These are phyloP conservation scores for Dactylellina haptotyla DNA, from an alignment of 2,329 filamentous ascomycete species.

Conservation along the genomic window DNA sequence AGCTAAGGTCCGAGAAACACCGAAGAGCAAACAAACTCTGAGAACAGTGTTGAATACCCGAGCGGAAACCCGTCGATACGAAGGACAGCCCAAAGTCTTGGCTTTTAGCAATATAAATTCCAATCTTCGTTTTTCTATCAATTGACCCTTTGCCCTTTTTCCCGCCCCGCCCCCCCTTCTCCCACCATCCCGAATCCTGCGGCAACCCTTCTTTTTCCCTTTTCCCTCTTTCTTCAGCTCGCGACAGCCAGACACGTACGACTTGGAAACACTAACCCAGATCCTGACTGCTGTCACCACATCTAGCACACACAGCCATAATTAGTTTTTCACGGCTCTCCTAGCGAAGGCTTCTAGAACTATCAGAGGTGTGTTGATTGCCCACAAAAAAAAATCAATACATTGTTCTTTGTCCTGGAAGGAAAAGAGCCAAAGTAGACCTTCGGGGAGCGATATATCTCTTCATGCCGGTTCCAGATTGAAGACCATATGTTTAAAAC, in stretches of 20 bases:
- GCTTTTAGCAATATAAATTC: conserved; percentile 20
- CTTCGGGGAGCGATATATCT: no score
- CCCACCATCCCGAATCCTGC: background rate
- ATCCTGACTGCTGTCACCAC: no score
- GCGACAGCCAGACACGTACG: background rate
- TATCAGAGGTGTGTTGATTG: conserved; percentile 53
- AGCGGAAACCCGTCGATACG: background rate
- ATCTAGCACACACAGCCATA: background rate
- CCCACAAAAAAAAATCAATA: conserved; percentile 41
- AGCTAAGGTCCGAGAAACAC: background rate
- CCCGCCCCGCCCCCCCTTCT: background rate
- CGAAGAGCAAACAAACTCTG: background rate
- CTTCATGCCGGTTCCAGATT: background rate
- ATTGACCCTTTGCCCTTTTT: background rate
- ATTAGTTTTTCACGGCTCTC: background rate
- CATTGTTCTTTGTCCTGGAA: conserved; percentile 2
- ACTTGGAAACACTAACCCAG: no score
- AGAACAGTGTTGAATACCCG: background rate
- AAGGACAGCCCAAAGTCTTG: background rate
- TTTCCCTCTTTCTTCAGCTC: background rate
- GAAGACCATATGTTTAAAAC: background rate
- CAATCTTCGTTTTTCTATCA: background rate
- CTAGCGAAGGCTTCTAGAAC: conserved; percentile 43
- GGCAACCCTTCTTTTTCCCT: background rate
- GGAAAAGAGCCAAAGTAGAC: background rate